Percentiles rank a stretch among this genome's conserved stretches.
phyloP scores from a whole-genome alignment of 1,284 basidiomycete genomes.

The Neolentinus lepideus region DNA sequence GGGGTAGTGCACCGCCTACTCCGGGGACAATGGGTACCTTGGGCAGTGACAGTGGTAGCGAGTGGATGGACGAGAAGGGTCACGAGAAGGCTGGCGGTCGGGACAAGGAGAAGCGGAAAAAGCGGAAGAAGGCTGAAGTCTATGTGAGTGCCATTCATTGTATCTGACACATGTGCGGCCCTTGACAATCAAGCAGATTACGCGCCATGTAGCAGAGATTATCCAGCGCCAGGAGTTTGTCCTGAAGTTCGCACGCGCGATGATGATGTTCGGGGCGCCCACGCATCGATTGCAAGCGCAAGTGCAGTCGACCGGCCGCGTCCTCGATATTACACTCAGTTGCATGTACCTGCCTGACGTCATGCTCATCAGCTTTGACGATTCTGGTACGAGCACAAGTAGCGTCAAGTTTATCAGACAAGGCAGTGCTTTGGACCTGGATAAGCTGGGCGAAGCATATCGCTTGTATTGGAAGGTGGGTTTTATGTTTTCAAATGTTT shows the following conservation, averaged over 20 bases:
- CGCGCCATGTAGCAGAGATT: constrained; percentile 84
- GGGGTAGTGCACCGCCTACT: neutral
- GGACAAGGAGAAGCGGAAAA: constrained; percentile 41
- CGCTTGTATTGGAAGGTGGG: constrained; percentile 74
- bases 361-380: constrained; percentile 80
- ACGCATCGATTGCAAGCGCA: constrained; percentile 84
- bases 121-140: constrained; percentile 72
- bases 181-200: constrained; percentile 49
- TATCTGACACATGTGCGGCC: neutral
- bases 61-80: constrained; percentile 22
- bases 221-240: constrained; percentile 87
- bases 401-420: constrained; percentile 84
- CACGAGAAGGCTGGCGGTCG: constrained; percentile 32
- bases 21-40: constrained; percentile 8
- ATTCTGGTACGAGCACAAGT: constrained; percentile 77
- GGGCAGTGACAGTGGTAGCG: constrained; percentile 15
- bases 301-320: constrained; percentile 79
- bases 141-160: constrained; percentile 43
- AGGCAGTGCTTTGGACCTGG: constrained; percentile 66
- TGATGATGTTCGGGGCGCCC: constrained; percentile 97
- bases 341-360: constrained; percentile 86
- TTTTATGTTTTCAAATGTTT: neutral
- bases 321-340: constrained; percentile 79
- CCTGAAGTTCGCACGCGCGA: constrained; percentile 79
- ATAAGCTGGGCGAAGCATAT: constrained; percentile 74